Evolutionary conservation across 2,329 filamentous ascomycete species (phyloP), one percentile per base, ranked within the genome.

Genomic region (Myriosclerotinia curreyana): DNA sequence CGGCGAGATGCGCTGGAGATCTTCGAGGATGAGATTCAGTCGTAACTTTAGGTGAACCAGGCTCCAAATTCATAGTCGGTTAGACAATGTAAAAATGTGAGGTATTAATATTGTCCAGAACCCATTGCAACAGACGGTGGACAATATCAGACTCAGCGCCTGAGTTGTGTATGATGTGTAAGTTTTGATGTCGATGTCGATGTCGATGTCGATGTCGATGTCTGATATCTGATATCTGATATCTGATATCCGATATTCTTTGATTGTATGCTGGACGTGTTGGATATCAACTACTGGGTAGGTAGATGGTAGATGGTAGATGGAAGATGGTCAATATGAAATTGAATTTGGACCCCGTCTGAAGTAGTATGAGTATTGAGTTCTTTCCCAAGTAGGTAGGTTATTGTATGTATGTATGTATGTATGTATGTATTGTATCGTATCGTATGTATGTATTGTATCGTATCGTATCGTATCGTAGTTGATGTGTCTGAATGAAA

Each of bases 1-100:
- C 70, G 9, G 70, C 71, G 36, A 69, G 60, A 64, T 71, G 67
- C 14, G 69, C 66, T n/a, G 70, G 70, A 60, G 58, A 52, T 66
- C 70, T 67, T 40, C 70, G 67, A 28, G 70, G 70, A 61, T 71
- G 69, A 22, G 64, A 36, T 22, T 15, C 44, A n/a, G 49, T 49
- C 38, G 42, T 14, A 42, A 12, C 34, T 40, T 25, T 12, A 5
- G 44, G 20, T 34, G 34, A 25, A 20, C 44, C 22, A 3, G 61
- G 38, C n/a, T 64, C 46, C 38, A 44, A 25, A 34, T 51, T 44
- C 61, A 64, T 64, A 64, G 44, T 51, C 44, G 53, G n/a, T n/a
- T 44, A 59, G n/a, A 36, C 25, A 7, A 51, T 51, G 20, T 20
- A 40, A 20, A 28, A n/a, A 50, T 28, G 3, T 36, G n/a, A 9